Conservation (phyloP, 306 rosid genomes). For the Castanea sativa region DNA sequence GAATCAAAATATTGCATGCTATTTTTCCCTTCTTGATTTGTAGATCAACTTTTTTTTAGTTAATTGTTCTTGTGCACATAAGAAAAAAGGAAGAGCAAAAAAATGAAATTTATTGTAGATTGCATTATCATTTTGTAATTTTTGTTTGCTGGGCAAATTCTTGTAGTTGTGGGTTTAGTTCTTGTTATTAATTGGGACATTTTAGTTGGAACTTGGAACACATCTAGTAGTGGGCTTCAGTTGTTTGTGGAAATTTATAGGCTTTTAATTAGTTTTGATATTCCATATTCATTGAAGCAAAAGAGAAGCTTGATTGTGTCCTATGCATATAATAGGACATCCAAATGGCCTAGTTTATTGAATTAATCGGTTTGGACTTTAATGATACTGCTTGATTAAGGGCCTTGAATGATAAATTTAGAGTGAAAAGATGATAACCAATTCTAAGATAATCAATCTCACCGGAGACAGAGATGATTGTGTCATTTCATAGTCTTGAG, state of each 20-base stretch:
- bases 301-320: background rate
- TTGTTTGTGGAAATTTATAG: background rate
- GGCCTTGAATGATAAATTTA: too few species aligned
- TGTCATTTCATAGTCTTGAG: too few species aligned
- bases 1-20: background rate
- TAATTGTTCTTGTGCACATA: background rate
- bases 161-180: background rate
- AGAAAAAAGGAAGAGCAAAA: background rate
- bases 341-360: too few species aligned
- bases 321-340: too few species aligned
- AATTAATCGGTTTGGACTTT: too few species aligned
- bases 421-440: too few species aligned
- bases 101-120: background rate
- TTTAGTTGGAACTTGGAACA: too few species aligned
- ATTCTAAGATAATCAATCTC: too few species aligned
- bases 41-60: background rate
- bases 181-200: background rate
- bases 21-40: background rate
- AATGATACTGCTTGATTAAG: too few species aligned
- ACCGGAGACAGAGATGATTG: too few species aligned
- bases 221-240: background rate
- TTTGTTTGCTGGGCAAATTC: background rate
- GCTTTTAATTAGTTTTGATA: background rate
- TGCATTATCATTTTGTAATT: background rate
- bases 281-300: background rate